phyloP scores from a whole-genome alignment of 805 yeast genomes.

The Priceomyces medius region DNA sequence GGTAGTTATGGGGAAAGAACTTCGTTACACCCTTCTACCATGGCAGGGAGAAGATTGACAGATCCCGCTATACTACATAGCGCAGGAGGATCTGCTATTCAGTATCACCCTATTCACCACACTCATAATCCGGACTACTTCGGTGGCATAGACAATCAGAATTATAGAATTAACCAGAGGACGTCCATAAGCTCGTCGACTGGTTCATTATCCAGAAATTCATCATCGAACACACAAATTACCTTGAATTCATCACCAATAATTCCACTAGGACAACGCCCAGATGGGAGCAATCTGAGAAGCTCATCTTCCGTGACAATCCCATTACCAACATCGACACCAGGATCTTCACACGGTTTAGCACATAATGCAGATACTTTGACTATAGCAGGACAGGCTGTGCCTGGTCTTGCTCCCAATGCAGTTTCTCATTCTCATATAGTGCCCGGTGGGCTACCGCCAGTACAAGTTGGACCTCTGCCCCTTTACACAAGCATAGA shows the following conservation, averaged over 20 bases:
- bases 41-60: slow-evolving; percentile 5
- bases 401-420: not conserved
- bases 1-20: not conserved
- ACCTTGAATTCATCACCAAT: slow-evolving; percentile 5
- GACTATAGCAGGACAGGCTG: not conserved
- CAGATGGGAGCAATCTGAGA: slow-evolving; percentile 2
- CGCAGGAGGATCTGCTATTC: not conserved
- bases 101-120: not conserved
- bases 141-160: slow-evolving; percentile 1
- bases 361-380: not conserved
- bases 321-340: not conserved
- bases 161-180: slow-evolving; percentile 6
- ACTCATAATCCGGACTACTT: not conserved
- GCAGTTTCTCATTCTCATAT: not conserved
- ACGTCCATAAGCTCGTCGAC: slow-evolving; percentile 10
- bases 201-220: slow-evolving; percentile 8
- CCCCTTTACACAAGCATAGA: slow-evolving; percentile 4
- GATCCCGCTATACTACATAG: slow-evolving; percentile 6
- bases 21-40: not conserved
- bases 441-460: not conserved
- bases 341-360: slow-evolving; percentile 1
- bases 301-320: slow-evolving; percentile 1
- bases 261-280: slow-evolving; percentile 3
- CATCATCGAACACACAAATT: slow-evolving; percentile 7
- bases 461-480: slow-evolving; percentile 2